Conservation (phyloP, 2,329 filamentous ascomycete species). For the Xylaria sp. region DNA sequence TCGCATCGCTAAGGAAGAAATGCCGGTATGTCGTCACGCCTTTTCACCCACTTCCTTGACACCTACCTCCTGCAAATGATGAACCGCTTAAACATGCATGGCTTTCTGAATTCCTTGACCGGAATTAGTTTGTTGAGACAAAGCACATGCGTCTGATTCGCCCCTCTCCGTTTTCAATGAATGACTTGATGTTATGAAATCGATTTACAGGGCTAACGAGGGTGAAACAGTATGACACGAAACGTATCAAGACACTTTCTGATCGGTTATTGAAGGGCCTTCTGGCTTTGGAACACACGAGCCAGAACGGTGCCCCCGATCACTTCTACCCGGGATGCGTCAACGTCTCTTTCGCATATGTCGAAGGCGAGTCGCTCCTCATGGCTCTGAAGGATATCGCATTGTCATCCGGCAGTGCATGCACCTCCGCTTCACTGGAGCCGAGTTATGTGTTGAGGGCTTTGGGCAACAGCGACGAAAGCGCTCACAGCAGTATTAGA, state of each 20-base stretch:
- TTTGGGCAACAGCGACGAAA: constrained; percentile 94
- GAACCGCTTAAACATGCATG: constrained; percentile 87
- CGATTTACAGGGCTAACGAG: constrained; percentile 7
- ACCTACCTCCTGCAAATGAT: constrained; percentile 60
- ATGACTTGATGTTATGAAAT: background rate
- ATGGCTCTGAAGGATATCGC: constrained; percentile 99
- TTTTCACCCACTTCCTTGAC: constrained; percentile 21
- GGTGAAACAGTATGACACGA: constrained; percentile 77
- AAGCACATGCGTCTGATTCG: constrained; percentile 69
- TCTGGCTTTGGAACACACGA: constrained; percentile 87
- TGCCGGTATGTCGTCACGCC: constrained; percentile 69
- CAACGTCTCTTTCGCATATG: constrained; percentile 97
- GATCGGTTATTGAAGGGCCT: constrained; percentile 82
- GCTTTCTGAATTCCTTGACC: constrained; percentile 80
- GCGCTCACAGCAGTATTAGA: constrained; percentile 94
- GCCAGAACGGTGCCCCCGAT: constrained; percentile 81
- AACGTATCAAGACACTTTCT: constrained; percentile 80
- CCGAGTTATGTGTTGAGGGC: constrained; percentile 95
- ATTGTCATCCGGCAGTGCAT: constrained; percentile 92
- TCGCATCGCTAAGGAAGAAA: constrained; percentile 85
- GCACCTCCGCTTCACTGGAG: constrained; percentile 94
- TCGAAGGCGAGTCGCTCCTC: constrained; percentile 94
- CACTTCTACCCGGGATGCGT: constrained; percentile 95
- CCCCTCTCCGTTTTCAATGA: constrained; percentile 19
- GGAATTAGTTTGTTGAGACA: constrained; percentile 60